These are phyloP conservation scores for Boletus semigastroideus DNA, from an alignment of 1,284 basidiomycete species.

Conservation along the genomic window DNA sequence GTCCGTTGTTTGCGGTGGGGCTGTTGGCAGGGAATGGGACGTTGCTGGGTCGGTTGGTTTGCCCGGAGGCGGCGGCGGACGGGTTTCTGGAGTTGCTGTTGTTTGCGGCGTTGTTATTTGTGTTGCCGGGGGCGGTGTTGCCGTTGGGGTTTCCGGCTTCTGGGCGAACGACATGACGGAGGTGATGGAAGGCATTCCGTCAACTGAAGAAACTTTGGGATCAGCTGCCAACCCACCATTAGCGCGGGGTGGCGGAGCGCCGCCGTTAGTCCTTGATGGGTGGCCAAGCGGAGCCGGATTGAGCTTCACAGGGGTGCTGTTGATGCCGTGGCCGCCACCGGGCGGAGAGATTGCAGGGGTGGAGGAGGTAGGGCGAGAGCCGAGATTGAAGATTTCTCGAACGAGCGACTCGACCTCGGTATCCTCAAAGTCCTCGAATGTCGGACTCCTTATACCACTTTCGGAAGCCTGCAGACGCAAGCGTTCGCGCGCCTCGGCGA, in stretches of 20 bases:
- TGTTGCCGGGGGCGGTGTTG: not conserved
- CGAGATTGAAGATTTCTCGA: constrained; percentile 39
- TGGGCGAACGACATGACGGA: constrained; percentile 13
- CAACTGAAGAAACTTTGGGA: constrained; percentile 23
- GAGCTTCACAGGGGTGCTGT: constrained; percentile 20
- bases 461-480: constrained; percentile 36
- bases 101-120: not conserved
- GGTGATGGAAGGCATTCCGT: constrained; percentile 22
- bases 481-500: constrained; percentile 50
- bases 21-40: not conserved
- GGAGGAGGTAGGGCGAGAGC: constrained; percentile 28
- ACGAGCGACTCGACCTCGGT: constrained; percentile 38
- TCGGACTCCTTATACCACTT: constrained; percentile 36
- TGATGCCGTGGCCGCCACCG: constrained; percentile 13
- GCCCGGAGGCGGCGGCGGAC: not conserved
- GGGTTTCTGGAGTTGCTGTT: not conserved
- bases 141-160: not conserved
- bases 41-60: not conserved
- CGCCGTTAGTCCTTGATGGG: constrained; percentile 22
- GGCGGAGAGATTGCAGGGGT: constrained; percentile 4
- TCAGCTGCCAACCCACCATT: constrained; percentile 33
- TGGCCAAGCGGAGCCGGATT: constrained; percentile 17
- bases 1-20: constrained; percentile 2
- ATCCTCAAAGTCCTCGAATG: constrained; percentile 38
- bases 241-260: constrained; percentile 16